phyloP scores from a whole-genome alignment of 345 rosid species.

The Microthlaspi erraticum region DNA sequence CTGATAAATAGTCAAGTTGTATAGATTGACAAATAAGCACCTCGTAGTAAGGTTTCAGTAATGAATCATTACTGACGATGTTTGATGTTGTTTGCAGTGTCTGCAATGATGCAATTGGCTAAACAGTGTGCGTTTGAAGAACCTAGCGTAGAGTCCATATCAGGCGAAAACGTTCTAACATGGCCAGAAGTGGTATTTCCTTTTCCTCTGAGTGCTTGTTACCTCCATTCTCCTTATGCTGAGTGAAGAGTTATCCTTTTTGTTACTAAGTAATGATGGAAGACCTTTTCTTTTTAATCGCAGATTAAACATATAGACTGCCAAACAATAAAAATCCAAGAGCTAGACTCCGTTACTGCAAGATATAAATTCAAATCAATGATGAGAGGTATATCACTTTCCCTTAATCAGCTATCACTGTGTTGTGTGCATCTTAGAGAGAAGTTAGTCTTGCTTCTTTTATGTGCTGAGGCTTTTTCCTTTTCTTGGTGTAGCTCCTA shows the following conservation, averaged over 20 bases:
- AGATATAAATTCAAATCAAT: constrained; percentile 80
- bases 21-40: constrained; percentile 1
- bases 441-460: constrained; percentile 18
- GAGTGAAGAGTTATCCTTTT: constrained; percentile 7
- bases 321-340: constrained; percentile 68
- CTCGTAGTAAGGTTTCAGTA: constrained; percentile 9
- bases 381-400: constrained; percentile 78
- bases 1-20: constrained; percentile 6
- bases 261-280: constrained; percentile 21
- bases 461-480: constrained; percentile 31
- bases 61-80: too few relatives aligned
- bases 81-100: constrained; percentile 67
- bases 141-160: constrained; percentile 89
- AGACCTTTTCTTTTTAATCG: constrained; percentile 28
- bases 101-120: constrained; percentile 94
- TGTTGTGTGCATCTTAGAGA: constrained; percentile 18
- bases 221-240: constrained; percentile 15
- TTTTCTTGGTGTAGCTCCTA: constrained; percentile 66
- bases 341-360: constrained; percentile 83
- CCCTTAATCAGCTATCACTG: constrained; percentile 4
- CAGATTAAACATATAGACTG: constrained; percentile 94
- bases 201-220: constrained; percentile 26
- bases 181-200: constrained; percentile 92
- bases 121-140: constrained; percentile 97
- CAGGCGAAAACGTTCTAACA: constrained; percentile 86